phyloP scores from a whole-genome alignment of 768 basidiomycete genomes.

The Trametes villosa region DNA sequence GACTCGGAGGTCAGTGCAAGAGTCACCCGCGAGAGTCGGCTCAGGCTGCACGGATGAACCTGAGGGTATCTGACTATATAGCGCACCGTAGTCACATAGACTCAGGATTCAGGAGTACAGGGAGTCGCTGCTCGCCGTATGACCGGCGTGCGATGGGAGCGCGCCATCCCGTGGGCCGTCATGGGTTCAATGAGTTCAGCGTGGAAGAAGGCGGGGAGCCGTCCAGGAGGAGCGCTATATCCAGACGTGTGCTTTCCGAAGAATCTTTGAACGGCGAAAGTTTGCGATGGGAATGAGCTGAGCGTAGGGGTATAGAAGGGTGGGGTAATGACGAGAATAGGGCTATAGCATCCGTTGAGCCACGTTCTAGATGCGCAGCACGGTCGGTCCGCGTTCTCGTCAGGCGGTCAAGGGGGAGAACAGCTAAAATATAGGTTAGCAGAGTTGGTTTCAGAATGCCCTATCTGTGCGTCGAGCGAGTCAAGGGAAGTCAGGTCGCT shows the following conservation, averaged over 20 bases:
- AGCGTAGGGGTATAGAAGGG: not conserved
- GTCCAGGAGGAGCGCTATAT: not conserved
- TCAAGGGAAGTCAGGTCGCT: too few relatives aligned
- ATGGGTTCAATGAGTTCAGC: not conserved
- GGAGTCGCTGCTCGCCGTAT: not conserved
- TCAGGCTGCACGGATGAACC: too few relatives aligned
- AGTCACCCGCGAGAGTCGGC: too few relatives aligned
- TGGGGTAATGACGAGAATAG: too few relatives aligned
- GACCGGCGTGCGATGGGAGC: not conserved
- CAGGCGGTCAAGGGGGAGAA: too few relatives aligned
- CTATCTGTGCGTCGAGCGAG: too few relatives aligned
- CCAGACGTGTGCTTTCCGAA: not conserved
- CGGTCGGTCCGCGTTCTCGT: too few relatives aligned
- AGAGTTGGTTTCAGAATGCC: too few relatives aligned
- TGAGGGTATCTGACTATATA: conserved; percentile 2
- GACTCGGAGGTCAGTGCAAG: too few relatives aligned
- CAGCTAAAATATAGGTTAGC: too few relatives aligned
- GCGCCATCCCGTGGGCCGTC: not conserved
- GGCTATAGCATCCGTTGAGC: too few relatives aligned
- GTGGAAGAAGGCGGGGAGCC: conserved; percentile 7
- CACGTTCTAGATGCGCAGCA: too few relatives aligned
- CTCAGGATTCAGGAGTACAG: not conserved
- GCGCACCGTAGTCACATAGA: not conserved
- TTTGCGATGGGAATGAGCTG: not conserved
- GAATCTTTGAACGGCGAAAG: not conserved